Conservation (phyloP, 768 basidiomycete species). For the Russula vinacea region DNA sequence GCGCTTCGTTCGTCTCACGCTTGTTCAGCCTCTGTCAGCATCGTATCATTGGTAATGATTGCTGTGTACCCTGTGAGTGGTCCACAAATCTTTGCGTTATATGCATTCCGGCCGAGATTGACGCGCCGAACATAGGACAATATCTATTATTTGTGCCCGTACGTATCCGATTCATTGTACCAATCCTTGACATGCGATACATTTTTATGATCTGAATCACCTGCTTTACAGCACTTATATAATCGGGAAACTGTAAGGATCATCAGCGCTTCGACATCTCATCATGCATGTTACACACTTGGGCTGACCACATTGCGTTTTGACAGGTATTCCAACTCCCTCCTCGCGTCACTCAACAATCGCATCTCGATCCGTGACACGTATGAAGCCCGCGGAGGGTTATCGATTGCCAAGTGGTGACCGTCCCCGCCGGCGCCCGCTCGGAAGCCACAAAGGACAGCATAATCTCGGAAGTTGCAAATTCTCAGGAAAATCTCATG, state of each 20-base stretch:
- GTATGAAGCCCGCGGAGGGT: neutral
- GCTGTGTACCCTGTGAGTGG: slow-evolving; percentile 4
- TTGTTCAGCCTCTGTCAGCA: slow-evolving; percentile 1
- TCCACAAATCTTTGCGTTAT: too few species aligned
- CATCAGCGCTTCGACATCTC: too few species aligned
- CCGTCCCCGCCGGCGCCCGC: too few species aligned
- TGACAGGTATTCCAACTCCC: slow-evolving; percentile 31
- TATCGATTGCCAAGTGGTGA: too few species aligned
- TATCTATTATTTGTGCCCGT: slow-evolving; percentile 13
- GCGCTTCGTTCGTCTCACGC: neutral
- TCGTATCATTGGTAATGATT: slow-evolving; percentile 1
- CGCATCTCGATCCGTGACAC: slow-evolving; percentile 13
- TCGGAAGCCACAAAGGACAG: too few species aligned
- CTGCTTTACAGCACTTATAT: slow-evolving; percentile 8
- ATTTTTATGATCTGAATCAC: neutral
- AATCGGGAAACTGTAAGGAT: slow-evolving; percentile 18
- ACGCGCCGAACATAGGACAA: neutral
- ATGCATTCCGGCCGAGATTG: neutral
- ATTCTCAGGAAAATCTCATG: too few species aligned
- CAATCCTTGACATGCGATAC: too few species aligned
- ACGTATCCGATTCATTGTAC: neutral
- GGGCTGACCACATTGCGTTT: neutral
- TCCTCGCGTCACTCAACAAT: slow-evolving; percentile 33
- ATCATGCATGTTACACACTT: neutral
- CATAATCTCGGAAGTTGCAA: too few species aligned